Base-by-base conservation (phyloP, 331 rosid species). In the Quercus lobata region DNA sequence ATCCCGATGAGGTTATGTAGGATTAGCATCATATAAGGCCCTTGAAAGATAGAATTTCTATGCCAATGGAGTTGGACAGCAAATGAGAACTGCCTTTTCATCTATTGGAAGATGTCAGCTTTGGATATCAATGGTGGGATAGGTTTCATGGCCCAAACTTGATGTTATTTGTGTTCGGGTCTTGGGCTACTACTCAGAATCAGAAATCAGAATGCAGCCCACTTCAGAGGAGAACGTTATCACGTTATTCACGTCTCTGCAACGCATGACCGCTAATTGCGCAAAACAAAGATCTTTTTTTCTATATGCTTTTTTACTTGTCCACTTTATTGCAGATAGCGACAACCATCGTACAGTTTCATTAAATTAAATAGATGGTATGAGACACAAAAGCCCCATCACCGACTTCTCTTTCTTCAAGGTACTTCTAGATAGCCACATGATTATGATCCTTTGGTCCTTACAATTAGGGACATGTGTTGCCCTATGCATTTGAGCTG, bases 401-500 rank as follows among this genome's bases (percentile, higher is more conserved):
- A 73, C 71, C 74, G 77, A 58, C 82, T 71, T 21, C 27, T 19
- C 17, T 34, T 60, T 21, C 18, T 60, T 60, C 2, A 10, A 27
- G 32, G 17, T 60, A 30, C 22, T 68, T 11, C 60, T 27, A 34
- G 62, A 63, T 3, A 11, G 71, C 37, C 71, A 5, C 62, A 8
- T 0, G 46, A 8, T 41, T 8, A 41, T 41, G 46, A 41, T 41
- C 12, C 65, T 6, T 29, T 1, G 17, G n/a, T 7, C 76, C 32
- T 75, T 21, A 2, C 54, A 60, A 10, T 3, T 46, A 44, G 10
- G 2, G 53, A 58, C 88, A 78, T 76, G 74, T 79, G 76, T 52
- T 60, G 74, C 70, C 61, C 61, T 12, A 2, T 34, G 29, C 54
- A 49, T 21, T 27, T 62, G 72, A 18, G 16, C 72, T 34, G 25